Evolutionary conservation across 2,329 filamentous ascomycete genomes (phyloP).

Genomic region (Blumeriella jaapii): DNA sequence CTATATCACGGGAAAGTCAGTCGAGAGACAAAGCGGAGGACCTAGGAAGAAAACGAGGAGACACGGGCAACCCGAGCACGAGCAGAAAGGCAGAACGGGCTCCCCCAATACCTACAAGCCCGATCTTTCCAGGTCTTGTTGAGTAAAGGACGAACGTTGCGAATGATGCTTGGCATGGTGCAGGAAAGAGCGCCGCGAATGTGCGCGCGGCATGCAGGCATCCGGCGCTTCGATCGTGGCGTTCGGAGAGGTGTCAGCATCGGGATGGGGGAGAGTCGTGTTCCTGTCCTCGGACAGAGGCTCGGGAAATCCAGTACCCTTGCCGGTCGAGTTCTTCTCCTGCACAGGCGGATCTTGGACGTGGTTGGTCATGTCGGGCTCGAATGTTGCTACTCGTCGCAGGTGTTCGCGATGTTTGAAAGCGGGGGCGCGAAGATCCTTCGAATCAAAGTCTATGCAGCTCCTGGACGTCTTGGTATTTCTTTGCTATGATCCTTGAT

Average conservation of each 20-base stretch:
- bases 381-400: not conserved
- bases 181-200: constrained; percentile 13
- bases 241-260: constrained; percentile 45
- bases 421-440: constrained; percentile 1
- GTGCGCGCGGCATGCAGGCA: constrained; percentile 30
- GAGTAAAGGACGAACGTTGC: not conserved
- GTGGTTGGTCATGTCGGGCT: constrained; percentile 11
- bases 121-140: constrained; percentile 5
- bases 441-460: too few species aligned
- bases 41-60: too few species aligned
- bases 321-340: constrained; percentile 6
- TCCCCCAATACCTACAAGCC: too few species aligned
- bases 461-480: too few species aligned
- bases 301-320: constrained; percentile 29
- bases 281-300: constrained; percentile 34
- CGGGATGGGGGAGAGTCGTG: constrained; percentile 50
- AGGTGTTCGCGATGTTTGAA: constrained; percentile 3
- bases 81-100: too few species aligned
- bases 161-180: constrained; percentile 7
- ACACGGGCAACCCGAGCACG: too few species aligned
- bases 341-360: constrained; percentile 12
- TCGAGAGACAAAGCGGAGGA: too few species aligned
- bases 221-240: constrained; percentile 46
- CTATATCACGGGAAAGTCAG: too few species aligned
- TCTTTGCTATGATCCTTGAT: too few species aligned